Evolutionary conservation across 2,329 filamentous ascomycete genomes (phyloP).

Genomic region (Neocucurbitaria cava): DNA sequence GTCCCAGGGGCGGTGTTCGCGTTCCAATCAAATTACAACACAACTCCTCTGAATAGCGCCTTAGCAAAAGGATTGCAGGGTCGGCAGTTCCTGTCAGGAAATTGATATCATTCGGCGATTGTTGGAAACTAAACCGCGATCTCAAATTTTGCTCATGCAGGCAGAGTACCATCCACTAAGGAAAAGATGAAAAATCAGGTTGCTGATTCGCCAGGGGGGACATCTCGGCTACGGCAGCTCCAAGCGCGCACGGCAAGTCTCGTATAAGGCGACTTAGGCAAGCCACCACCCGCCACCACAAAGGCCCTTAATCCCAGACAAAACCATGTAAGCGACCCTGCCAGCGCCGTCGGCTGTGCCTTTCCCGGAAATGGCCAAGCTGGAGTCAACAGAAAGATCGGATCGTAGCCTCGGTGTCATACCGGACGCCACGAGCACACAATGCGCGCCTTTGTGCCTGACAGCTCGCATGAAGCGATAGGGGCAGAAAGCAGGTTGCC

Average conservation of each 20-base stretch:
- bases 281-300: neutral
- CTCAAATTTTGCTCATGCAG: conserved; percentile 9
- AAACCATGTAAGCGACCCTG: neutral
- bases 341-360: neutral
- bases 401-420: conserved; percentile 9
- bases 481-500: neutral
- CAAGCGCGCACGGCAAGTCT: neutral
- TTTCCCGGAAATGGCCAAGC: conserved; percentile 1
- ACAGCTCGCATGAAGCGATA: neutral
- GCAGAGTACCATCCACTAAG: conserved; percentile 1
- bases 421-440: conserved; percentile 6
- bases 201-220: conserved; percentile 3
- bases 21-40: no score
- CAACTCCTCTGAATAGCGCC: neutral
- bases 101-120: neutral
- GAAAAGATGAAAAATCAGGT: neutral
- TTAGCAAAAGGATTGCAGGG: neutral
- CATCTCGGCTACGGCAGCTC: neutral
- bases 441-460: conserved; percentile 3
- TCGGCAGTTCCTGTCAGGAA: neutral
- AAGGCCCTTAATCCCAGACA: neutral
- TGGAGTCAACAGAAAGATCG: conserved; percentile 1
- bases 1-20: no score
- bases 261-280: neutral
- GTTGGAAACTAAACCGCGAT: conserved; percentile 7